A percentile compares a stretch with the other conserved stretches of the same genome.
These are phyloP conservation scores for Zanthoxylum bungeanum DNA, from an alignment of 345 rosid species.

Conservation along the genomic window DNA sequence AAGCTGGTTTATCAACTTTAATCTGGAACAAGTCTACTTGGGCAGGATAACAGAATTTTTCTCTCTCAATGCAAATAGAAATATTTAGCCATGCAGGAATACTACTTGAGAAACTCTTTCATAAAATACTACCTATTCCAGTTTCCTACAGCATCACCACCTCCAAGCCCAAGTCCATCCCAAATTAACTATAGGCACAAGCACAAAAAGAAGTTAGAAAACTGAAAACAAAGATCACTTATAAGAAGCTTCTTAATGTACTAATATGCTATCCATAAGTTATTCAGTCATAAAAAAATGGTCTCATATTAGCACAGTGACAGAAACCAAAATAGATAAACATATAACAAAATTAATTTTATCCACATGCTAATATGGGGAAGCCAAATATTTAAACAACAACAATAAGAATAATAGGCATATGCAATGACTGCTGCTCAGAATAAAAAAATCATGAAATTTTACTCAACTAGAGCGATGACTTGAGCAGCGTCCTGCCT, in stretches of 20 bases:
- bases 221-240: not conserved
- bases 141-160: constrained; percentile 56
- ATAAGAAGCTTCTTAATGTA: not conserved
- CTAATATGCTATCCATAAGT: not conserved
- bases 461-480: constrained; percentile 69
- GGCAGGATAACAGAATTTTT: not conserved
- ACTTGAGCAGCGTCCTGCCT: constrained; percentile 83
- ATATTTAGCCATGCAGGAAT: not conserved
- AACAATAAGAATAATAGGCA: not conserved
- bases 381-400: not conserved
- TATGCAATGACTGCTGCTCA: not conserved
- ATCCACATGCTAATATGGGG: not conserved
- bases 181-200: constrained; percentile 63
- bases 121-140: constrained; percentile 71
- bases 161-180: constrained; percentile 97
- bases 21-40: not conserved
- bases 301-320: not conserved
- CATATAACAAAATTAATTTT: too few relatives aligned
- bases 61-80: not conserved
- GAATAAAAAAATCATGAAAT: constrained; percentile 6
- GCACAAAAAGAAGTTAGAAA: constrained; percentile 15
- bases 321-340: not conserved
- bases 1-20: not conserved
- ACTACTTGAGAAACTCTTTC: not conserved
- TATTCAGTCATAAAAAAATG: not conserved